These are phyloP conservation scores for Cryptococcus depauperatus DNA, from an alignment of 1,284 basidiomycete genomes.

Conservation along the genomic window DNA sequence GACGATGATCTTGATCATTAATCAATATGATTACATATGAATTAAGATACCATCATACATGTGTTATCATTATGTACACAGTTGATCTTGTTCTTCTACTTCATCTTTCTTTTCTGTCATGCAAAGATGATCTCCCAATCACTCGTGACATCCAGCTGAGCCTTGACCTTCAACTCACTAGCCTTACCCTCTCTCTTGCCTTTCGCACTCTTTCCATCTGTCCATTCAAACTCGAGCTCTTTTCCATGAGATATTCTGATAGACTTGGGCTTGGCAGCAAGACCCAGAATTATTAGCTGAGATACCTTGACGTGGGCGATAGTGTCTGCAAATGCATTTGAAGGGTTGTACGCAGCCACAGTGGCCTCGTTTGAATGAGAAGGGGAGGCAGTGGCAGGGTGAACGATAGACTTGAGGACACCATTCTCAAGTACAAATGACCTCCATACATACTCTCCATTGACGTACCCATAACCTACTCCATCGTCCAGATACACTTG, in stretches of 20 bases:
- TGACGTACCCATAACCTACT: slow-evolving; percentile 66
- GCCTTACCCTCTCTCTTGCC: slow-evolving; percentile 56
- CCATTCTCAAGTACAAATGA: slow-evolving; percentile 56
- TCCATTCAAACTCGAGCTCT: slow-evolving; percentile 51
- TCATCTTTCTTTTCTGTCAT: too few species aligned
- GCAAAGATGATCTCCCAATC: slow-evolving; percentile 53
- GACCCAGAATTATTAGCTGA: slow-evolving; percentile 67
- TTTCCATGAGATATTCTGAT: slow-evolving; percentile 49
- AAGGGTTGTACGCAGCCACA: slow-evolving; percentile 42
- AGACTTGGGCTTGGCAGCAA: slow-evolving; percentile 53
- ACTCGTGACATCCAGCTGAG: slow-evolving; percentile 55
- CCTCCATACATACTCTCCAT: slow-evolving; percentile 77
- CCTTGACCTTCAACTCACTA: slow-evolving; percentile 65
- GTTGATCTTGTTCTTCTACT: too few species aligned
- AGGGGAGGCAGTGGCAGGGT: neutral
- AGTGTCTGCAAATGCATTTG: slow-evolving; percentile 54
- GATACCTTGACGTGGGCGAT: slow-evolving; percentile 66
- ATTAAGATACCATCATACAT: too few species aligned
- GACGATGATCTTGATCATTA: too few species aligned
- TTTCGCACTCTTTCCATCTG: slow-evolving; percentile 49
- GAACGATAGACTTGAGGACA: slow-evolving; percentile 7
- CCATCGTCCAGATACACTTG: slow-evolving; percentile 96
- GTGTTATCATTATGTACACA: too few species aligned
- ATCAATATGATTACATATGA: too few species aligned
- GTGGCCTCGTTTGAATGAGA: slow-evolving; percentile 33